Base-by-base conservation (phyloP, 192 early-diverging fungal genomes). In the Coemansia sp. region DNA sequence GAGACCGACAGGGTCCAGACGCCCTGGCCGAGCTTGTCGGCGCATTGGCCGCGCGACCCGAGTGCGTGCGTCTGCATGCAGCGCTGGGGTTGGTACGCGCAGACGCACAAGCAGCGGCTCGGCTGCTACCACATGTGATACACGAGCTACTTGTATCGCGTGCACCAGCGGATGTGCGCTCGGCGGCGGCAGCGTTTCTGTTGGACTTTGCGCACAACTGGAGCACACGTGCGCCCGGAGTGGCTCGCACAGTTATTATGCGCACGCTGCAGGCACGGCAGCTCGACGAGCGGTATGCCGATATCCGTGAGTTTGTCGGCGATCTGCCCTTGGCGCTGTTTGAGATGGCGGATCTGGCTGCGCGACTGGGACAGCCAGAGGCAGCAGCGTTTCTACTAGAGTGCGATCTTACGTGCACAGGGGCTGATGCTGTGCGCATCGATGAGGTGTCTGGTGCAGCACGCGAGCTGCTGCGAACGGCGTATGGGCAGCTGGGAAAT, bases 201-300 rank as follows among this genome's bases (percentile, higher is more conserved):
- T 62, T 81, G 15, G 78, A 81, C 60, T 72, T 81, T 66, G 66
- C 63, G 10, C 66, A 81, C 53, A 81, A 81, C 58, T 81, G 78
- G 78, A 55, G 57, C 17, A 24, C 62, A 27, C 52, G 71, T 12
- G 68, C 78, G 14, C 72, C 78, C 19, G 45, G 48, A 12, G 60
- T 81, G 51, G 69, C 69, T 5, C 62, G 66, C 22, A 63, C 64
- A 5, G 60, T 71, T 14, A 69, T 81, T 27, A 37, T 38, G 4
- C 56, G 73, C 2, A 65, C 60, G 11, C 57, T 81, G 29, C 69
- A 71, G 17, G 60, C 59, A 14, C 78, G 78, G 0, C 62, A 66
- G 60, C 58, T 75, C 3, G 72, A 74, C 23, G 24, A 37, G 8
- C 48, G 49, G 15, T 81, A 65, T 54, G 55, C 72, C 12, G 78